Base-by-base conservation (phyloP, 2,329 filamentous ascomycete species). In the Calonectria pseudoturangicola region DNA sequence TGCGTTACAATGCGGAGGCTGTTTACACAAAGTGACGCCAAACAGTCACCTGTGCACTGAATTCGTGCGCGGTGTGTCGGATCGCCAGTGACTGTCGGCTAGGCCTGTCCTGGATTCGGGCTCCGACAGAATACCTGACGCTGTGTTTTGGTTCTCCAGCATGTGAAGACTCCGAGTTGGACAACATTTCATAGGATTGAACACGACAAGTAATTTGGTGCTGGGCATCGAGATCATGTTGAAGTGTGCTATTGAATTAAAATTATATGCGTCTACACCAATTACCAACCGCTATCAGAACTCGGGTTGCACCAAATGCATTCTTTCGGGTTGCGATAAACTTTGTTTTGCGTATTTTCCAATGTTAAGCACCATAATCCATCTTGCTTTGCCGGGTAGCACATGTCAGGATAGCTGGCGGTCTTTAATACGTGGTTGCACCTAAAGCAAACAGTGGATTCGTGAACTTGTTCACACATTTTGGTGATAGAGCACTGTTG, bases 121-220 rank as follows among this genome's bases (percentile, higher is more conserved):
- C 48, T 28, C 54, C 54, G n/a, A 16, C n/a, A 25, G 21, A 25
- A 27, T 27, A 4, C 33, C 21, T 41, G 33, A 21, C 9, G 25
- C n/a, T 9, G 21, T 58, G 30, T 12, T 16, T 58, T 21, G 45
- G 33, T 41, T 36, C 21, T 60, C 12, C 54, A 41, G 9, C 36
- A 60, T 60, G 51, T 41, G 54, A 60, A 41, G 36, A 15, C 25
- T 60, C 54, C 54, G 54, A 60, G 54, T 60, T 60, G 54, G 54
- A 41, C 54, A 25, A 21, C 33, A 41, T 60, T 12, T 41, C 6
- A 25, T 4, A 12, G 8, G n/a, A n/a, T 25, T 3, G 18, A 25
- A 12, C 43, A 21, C 21, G n/a, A 7, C 1, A 45, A 27, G 18
- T n/a, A n/a, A 10, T 6, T 50, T 12, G 13, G 8, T 27, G 47